Evolutionary conservation across 208 protist species (phyloP).

Genomic region (Spongospora subterranea): DNA sequence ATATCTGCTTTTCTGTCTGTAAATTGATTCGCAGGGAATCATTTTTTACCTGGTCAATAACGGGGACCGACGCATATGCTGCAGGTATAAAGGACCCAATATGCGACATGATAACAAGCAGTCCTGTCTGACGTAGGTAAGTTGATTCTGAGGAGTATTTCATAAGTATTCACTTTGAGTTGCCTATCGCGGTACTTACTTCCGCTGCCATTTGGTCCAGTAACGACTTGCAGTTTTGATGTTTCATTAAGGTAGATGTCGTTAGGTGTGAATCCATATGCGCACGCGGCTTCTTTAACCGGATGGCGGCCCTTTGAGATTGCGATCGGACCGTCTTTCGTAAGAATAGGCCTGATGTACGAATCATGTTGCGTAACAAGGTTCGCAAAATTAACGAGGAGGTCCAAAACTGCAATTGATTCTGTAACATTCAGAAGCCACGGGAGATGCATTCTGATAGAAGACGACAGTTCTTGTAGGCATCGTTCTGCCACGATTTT

Average conservation of each 20-base stretch:
- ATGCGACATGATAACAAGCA: conserved; percentile 46
- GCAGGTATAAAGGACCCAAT: conserved; percentile 61
- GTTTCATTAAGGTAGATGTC: conserved; percentile 51
- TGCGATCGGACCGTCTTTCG: conserved; percentile 25
- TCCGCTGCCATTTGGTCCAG: conserved; percentile 30
- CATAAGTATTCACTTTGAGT: conserved; percentile 19
- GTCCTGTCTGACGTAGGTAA: conserved; percentile 41
- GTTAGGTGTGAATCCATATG: neutral
- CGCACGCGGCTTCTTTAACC: neutral
- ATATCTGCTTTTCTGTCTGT: neutral
- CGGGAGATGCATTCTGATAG: neutral
- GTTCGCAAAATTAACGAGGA: conserved; percentile 56
- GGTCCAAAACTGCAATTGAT: conserved; percentile 42
- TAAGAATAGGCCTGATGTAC: conserved; percentile 11
- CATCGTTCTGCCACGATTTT: neutral
- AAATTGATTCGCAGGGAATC: neutral
- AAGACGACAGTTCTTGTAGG: conserved; percentile 23
- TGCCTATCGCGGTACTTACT: neutral
- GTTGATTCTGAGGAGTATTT: conserved; percentile 22
- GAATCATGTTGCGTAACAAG: conserved; percentile 4
- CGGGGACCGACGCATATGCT: conserved; percentile 7
- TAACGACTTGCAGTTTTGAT: neutral
- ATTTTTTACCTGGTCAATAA: conserved; percentile 34
- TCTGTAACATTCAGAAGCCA: conserved; percentile 49
- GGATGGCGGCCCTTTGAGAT: conserved; percentile 53